Evolutionary conservation across 2,329 filamentous ascomycete species (phyloP), one percentile per base, ranked within the genome.

Genomic region (Ascochyta viciae-villosae): DNA sequence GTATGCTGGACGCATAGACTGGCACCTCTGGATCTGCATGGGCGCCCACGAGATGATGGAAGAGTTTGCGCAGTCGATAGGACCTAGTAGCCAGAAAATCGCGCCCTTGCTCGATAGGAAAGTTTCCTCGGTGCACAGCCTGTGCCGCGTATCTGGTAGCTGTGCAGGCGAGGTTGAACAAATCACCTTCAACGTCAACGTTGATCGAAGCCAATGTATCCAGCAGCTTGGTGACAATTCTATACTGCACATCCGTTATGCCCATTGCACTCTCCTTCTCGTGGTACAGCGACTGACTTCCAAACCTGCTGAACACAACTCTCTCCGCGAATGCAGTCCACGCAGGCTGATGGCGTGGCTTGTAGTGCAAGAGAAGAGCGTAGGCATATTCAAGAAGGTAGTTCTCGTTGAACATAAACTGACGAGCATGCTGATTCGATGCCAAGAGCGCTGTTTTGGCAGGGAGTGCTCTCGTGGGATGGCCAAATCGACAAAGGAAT

Each of bases 151-250:
- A 69, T 34, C 70, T 65, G 1, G 65, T 63, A 6, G 67, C 67
- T 8, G 58, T 64, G 58, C 77, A 80, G 12, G 76, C 47, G 8
- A 68, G 54, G n/a, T 57, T 59, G 37, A 75, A 73, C 16, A 63
- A 58, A 4, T 65, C 58, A 2, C 67, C 67, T 44, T 78, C 75
- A 3, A 74, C 47, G 22, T 75, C 71, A n/a, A 78, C 50, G 27
- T 70, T 64, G 1, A 62, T 60, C 10, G 67, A 51, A 15, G 66
- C 56, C 64, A 76, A 71, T 10, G 60, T 43, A 3, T 67, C 59
- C 4, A 74, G 40, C 7, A 76, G 34, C 9, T 58, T 54, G 26
- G 60, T 65, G 10, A 73, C 55, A 10, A 65, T 60, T 12, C 50
- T 55, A 33, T 74, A 74, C 13, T 70, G 65, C n/a, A 23, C 13